These are phyloP conservation scores for Aspergillus felis DNA, from an alignment of 2,329 filamentous ascomycete genomes.

Conservation along the genomic window DNA sequence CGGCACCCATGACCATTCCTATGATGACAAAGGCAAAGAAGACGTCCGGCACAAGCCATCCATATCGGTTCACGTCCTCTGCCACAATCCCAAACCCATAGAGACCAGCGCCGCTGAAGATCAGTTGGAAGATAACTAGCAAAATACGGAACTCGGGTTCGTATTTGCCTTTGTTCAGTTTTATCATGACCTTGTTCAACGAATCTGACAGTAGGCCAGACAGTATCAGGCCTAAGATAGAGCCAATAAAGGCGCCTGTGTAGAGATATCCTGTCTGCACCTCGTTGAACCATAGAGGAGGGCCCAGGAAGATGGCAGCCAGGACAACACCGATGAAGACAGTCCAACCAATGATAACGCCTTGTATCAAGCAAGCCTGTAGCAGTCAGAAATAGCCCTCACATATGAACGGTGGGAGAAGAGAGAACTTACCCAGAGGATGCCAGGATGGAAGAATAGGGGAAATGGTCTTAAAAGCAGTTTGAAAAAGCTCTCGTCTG, in stretches of 20 bases:
- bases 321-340: conserved; percentile 85
- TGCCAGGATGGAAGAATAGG: conserved; percentile 77
- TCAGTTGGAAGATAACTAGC: conserved; percentile 74
- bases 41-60: conserved; percentile 70
- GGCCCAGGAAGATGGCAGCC: conserved; percentile 75
- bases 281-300: conserved; percentile 77
- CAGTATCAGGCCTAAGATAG: conserved; percentile 71
- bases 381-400: conserved; percentile 6
- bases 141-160: conserved; percentile 88
- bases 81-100: conserved; percentile 80
- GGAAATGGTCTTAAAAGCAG: conserved; percentile 71
- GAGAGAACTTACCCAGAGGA: conserved; percentile 64
- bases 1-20: conserved; percentile 88
- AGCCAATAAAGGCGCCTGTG: conserved; percentile 78
- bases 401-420: background rate
- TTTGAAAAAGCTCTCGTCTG: conserved; percentile 67
- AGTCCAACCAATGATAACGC: conserved; percentile 90
- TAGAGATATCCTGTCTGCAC: conserved; percentile 83
- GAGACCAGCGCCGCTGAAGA: conserved; percentile 72
- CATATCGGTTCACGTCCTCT: conserved; percentile 57
- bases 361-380: conserved; percentile 69
- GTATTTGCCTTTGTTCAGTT: conserved; percentile 73
- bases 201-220: conserved; percentile 71
- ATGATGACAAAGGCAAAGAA: conserved; percentile 83
- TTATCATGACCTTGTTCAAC: conserved; percentile 66